These are phyloP conservation scores for Talaromyces proteolyticus DNA, from an alignment of 495 filamentous ascomycete genomes.

Conservation along the genomic window DNA sequence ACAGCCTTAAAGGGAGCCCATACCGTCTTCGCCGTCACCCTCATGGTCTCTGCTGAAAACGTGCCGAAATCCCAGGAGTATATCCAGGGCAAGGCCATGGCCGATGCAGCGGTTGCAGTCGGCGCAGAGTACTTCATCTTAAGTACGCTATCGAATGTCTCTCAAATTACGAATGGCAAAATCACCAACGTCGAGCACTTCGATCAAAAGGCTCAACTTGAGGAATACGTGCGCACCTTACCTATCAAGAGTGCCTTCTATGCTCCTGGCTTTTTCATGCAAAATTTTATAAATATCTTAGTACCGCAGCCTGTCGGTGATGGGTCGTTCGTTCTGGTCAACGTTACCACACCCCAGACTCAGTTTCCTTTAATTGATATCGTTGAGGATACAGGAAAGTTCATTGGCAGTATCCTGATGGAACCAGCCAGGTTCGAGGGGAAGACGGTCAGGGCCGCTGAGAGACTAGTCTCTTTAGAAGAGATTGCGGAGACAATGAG, in stretches of 20 bases:
- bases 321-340: not conserved
- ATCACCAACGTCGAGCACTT: conserved; percentile 17
- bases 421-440: conserved; percentile 5
- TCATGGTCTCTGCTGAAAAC: not conserved
- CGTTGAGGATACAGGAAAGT: conserved; percentile 3
- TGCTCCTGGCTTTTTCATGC: conserved; percentile 11
- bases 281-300: conserved; percentile 8
- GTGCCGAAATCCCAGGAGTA: conserved; percentile 3
- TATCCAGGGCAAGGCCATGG: conserved; percentile 49
- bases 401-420: not conserved
- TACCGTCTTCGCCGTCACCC: conserved; percentile 29
- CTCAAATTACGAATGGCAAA: conserved; percentile 10
- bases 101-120: conserved; percentile 33
- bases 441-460: not conserved
- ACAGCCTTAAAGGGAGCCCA: conserved; percentile 24
- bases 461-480: not conserved
- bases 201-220: conserved; percentile 32
- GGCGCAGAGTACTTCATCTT: conserved; percentile 18
- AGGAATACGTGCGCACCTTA: conserved; percentile 33
- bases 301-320: not conserved
- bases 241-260: conserved; percentile 26
- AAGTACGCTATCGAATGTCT: conserved; percentile 16
- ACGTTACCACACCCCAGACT: not conserved
- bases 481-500: conserved; percentile 5
- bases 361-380: conserved; percentile 4